Percentiles rank a stretch among this genome's conserved stretches.
These are phyloP conservation scores for Leishmania martiniquensis DNA, from an alignment of 208 protist genomes.

Conservation along the genomic window DNA sequence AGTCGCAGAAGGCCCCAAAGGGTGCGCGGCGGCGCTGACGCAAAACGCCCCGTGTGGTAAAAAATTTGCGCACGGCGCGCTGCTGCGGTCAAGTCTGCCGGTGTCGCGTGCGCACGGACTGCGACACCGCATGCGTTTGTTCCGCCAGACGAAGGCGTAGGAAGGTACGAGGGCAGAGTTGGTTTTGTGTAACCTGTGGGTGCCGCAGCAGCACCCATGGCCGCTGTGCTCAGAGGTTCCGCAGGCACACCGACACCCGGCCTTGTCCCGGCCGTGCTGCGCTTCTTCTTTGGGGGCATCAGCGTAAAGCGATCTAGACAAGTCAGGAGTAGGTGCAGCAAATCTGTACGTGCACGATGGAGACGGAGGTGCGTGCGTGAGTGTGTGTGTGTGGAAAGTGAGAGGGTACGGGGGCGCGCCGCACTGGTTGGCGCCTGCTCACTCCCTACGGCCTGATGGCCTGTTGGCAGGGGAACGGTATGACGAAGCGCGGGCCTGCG, in stretches of 20 bases:
- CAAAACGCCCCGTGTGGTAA: constrained; percentile 24
- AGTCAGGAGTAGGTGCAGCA: neutral
- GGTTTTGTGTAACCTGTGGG: neutral
- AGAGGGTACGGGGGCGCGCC: too few species aligned
- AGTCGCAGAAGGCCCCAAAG: constrained; percentile 53
- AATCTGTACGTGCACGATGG: neutral
- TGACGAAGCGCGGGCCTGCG: too few species aligned
- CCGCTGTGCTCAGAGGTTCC: neutral
- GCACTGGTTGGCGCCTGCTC: too few species aligned
- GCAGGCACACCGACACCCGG: neutral
- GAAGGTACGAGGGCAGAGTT: neutral
- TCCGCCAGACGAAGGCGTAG: neutral
- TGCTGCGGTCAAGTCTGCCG: neutral
- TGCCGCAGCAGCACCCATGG: neutral
- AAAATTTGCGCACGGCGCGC: constrained; percentile 12
- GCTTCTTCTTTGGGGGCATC: constrained; percentile 10
- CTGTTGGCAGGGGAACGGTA: too few species aligned
- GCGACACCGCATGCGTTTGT: neutral
- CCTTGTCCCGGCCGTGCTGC: neutral
- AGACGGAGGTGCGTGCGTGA: neutral
- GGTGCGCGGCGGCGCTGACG: constrained; percentile 16
- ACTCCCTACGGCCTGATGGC: too few species aligned
- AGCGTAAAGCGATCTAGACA: neutral
- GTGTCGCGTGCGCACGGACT: neutral
- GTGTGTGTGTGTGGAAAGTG: too few species aligned